phyloP scores from a whole-genome alignment of 2,329 filamentous ascomycete species.

The Verticillium nonalfalfae region DNA sequence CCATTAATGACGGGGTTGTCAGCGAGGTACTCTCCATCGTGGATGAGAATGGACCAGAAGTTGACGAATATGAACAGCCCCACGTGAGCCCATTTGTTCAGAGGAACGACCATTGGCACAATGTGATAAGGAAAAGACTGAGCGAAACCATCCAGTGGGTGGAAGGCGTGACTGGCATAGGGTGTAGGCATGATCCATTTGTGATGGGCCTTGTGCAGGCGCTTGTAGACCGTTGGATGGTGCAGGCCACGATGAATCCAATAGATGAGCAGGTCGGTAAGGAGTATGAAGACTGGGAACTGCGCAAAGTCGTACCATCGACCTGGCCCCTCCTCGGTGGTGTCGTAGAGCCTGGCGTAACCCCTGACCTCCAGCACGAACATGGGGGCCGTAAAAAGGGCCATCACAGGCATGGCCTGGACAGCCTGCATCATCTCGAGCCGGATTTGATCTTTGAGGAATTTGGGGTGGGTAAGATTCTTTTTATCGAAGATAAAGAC shows the following conservation, averaged over 20 bases:
- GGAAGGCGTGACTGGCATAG: conserved; percentile 88
- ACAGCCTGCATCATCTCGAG: conserved; percentile 81
- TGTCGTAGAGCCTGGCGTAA: conserved; percentile 82
- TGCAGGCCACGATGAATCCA: conserved; percentile 85
- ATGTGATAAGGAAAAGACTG: conserved; percentile 90
- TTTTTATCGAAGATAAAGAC: conserved; percentile 86
- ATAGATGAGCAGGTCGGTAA: conserved; percentile 89
- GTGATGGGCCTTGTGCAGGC: conserved; percentile 93
- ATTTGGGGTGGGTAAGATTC: conserved; percentile 85
- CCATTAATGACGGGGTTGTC: conserved; percentile 91
- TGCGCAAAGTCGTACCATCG: conserved; percentile 73
- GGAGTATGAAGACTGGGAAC: conserved; percentile 82
- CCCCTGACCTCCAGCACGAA: conserved; percentile 81
- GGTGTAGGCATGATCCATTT: conserved; percentile 99
- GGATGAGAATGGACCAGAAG: conserved; percentile 93
- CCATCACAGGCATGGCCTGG: conserved; percentile 73
- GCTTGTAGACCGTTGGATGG: conserved; percentile 76
- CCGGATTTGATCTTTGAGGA: conserved; percentile 85
- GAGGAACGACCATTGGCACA: conserved; percentile 86
- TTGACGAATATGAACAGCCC: conserved; percentile 87
- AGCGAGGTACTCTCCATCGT: conserved; percentile 91
- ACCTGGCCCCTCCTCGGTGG: conserved; percentile 67
- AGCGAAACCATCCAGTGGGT: conserved; percentile 84
- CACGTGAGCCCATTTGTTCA: conserved; percentile 87
- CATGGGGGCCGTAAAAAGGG: conserved; percentile 71